A percentile compares a stretch with the other conserved stretches of the same genome.
These are phyloP conservation scores for Neofusicoccum umdonicola DNA, from an alignment of 2,329 filamentous ascomycete species.

Conservation along the genomic window DNA sequence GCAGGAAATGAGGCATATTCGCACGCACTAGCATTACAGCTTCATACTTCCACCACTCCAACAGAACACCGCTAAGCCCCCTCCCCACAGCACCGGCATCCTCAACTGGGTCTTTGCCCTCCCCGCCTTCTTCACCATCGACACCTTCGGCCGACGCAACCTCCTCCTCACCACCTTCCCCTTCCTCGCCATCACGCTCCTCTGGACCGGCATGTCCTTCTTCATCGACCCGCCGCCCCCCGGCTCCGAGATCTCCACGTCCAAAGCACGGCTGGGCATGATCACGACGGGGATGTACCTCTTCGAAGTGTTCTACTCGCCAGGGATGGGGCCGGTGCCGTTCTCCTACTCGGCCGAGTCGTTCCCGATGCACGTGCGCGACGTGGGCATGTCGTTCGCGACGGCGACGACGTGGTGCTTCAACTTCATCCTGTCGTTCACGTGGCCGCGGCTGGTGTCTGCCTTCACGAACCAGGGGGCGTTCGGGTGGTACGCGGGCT, in stretches of 20 bases:
- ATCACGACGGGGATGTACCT: slow-evolving; percentile 46
- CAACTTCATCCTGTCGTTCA: slow-evolving; percentile 53
- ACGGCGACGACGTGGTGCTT: slow-evolving; percentile 58
- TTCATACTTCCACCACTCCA: too few species aligned
- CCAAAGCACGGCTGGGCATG: slow-evolving; percentile 25
- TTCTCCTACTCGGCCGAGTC: slow-evolving; percentile 44
- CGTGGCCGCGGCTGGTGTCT: slow-evolving; percentile 50
- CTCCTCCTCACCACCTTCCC: slow-evolving; percentile 47
- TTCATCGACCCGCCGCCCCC: slow-evolving; percentile 28
- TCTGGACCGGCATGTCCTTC: slow-evolving; percentile 47
- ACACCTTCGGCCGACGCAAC: slow-evolving; percentile 38
- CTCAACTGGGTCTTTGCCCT: slow-evolving; percentile 47
- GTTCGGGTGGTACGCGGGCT: slow-evolving; percentile 56
- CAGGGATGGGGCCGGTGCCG: slow-evolving; percentile 42
- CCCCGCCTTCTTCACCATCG: slow-evolving; percentile 47
- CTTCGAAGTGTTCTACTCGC: slow-evolving; percentile 53
- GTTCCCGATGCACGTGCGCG: slow-evolving; percentile 46
- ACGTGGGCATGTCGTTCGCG: slow-evolving; percentile 42
- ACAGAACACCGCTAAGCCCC: too few species aligned
- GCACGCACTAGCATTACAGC: too few species aligned
- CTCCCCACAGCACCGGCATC: slow-evolving; percentile 33
- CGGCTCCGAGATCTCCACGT: slow-evolving; percentile 22
- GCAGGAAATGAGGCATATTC: too few species aligned
- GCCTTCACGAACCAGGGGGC: slow-evolving; percentile 52
- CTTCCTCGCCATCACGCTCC: slow-evolving; percentile 48